Base-by-base conservation (phyloP, 164 flowering plant species). In the Tetracentron sinense region DNA sequence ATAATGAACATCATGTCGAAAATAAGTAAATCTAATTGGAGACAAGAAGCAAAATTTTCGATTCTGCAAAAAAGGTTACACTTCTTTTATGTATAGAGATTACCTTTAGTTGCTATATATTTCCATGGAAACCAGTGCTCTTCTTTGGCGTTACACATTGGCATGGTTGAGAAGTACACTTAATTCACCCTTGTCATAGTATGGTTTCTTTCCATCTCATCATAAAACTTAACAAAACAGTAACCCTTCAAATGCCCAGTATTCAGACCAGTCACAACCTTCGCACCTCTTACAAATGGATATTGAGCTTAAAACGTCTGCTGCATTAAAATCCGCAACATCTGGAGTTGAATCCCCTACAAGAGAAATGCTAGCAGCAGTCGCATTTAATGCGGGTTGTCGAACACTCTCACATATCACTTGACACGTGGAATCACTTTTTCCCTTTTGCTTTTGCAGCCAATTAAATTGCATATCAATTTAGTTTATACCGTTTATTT, bases 171-270 rank as follows among this genome's bases (percentile, higher is more conserved):
- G 72, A 96, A 91, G 73, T 84, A 91, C 15, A 86, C 79, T 11
- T 97, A 97, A 78, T 94, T 94, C 99, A 94, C 91, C 72, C 91
- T 97, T 14, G 81, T 68, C 99, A 94, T 91, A 15, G 99, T 93
- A 49, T 94, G 86, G 56, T 94, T 91, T 62, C 96, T 83, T 74
- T 94, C 99, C 46, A 28, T 78, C 78, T 94, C 99, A 74, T 94
- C 97, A 46, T 84, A 72, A 79, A 94, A 94, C 66, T 94, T 94
- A 71, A 94, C 97, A 88, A 94, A 94, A 3, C 97, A 97, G 74
- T 94, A 94, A 54, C 99, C 99, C 74, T 91, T 94, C 6, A 96
- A 83, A 14, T 96, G 86, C 7, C 99, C 97, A 30, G 96, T 94
- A 66, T 68, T 86, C 11, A 97, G 90, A 77, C 91, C 99, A 46